Evolutionary conservation across 2,329 filamentous ascomycete species (phyloP).

Genomic region (Clathrospora elynae): DNA sequence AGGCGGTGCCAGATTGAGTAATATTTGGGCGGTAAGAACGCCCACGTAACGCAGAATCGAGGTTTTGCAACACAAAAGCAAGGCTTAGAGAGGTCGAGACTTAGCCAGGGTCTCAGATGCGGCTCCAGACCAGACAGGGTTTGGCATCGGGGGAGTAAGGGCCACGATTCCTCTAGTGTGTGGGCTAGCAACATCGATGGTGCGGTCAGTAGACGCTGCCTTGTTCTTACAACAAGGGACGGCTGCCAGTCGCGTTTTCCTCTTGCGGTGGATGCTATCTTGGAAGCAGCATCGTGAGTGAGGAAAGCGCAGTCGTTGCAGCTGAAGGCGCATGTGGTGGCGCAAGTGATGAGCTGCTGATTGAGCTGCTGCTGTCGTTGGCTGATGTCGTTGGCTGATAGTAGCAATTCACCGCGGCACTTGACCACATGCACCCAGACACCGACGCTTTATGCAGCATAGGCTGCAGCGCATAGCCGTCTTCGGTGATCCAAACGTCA

Average conservation of each 20-base stretch:
- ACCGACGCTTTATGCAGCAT: slow-evolving; percentile 12
- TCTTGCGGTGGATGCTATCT: slow-evolving; percentile 3
- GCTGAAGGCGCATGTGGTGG: slow-evolving; percentile 10
- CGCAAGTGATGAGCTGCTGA: slow-evolving; percentile 16
- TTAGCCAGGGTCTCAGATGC: slow-evolving; percentile 1
- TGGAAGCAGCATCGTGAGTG: background rate
- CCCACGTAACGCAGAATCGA: slow-evolving; percentile 4
- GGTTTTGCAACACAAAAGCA: slow-evolving; percentile 1
- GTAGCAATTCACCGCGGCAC: slow-evolving; percentile 1
- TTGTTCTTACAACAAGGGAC: slow-evolving; percentile 1
- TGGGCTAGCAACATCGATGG: slow-evolving; percentile 4
- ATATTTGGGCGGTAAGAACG: slow-evolving; percentile 6
- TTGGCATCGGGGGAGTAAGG: slow-evolving; percentile 9
- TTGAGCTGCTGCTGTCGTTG: slow-evolving; percentile 14
- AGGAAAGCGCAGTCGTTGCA: slow-evolving; percentile 9
- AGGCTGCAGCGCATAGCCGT: slow-evolving; percentile 15
- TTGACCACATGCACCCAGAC: slow-evolving; percentile 2
- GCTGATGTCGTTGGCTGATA: no score
- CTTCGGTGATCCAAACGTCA: slow-evolving; percentile 9
- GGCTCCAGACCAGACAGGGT: slow-evolving; percentile 9
- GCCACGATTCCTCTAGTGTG: slow-evolving; percentile 3
- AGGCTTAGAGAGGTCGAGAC: slow-evolving; percentile 9
- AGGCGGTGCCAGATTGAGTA: slow-evolving; percentile 12
- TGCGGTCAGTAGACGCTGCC: slow-evolving; percentile 1
- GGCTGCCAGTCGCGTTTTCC: slow-evolving; percentile 10